phyloP scores from a whole-genome alignment of 495 filamentous ascomycete species.

The Penicillium atrosanguineum region DNA sequence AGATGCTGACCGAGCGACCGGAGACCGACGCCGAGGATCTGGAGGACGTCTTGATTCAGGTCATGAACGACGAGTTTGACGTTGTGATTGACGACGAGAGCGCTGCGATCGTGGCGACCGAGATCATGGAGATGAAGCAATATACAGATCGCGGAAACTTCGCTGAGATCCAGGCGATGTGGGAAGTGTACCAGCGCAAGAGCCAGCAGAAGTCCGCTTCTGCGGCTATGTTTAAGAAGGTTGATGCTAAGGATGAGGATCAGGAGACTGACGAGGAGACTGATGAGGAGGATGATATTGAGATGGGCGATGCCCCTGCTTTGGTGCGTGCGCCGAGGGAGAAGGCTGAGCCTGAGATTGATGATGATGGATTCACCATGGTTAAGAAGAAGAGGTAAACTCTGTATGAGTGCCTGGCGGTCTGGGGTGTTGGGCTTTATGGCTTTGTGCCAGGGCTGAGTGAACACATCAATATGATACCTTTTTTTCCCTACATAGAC shows the following conservation, averaged over 20 bases:
- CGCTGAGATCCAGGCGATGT: slow-evolving; percentile 63
- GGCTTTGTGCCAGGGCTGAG: background rate
- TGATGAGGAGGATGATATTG: slow-evolving; percentile 63
- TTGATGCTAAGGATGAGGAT: slow-evolving; percentile 48
- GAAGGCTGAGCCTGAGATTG: slow-evolving; percentile 71
- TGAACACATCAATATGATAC: slow-evolving; percentile 9
- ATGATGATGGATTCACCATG: slow-evolving; percentile 94
- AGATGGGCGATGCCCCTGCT: slow-evolving; percentile 72
- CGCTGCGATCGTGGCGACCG: slow-evolving; percentile 66
- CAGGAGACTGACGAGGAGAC: slow-evolving; percentile 57
- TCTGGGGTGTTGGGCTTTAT: background rate
- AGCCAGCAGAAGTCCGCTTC: slow-evolving; percentile 54
- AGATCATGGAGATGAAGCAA: slow-evolving; percentile 65
- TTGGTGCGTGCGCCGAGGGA: slow-evolving; percentile 58
- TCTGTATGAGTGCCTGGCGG: background rate
- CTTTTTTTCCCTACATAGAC: slow-evolving; percentile 7
- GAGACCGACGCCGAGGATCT: slow-evolving; percentile 81
- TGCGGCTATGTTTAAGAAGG: slow-evolving; percentile 53
- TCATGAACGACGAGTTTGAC: slow-evolving; percentile 95
- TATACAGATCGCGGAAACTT: slow-evolving; percentile 65
- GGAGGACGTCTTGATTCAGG: slow-evolving; percentile 77
- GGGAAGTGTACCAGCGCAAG: slow-evolving; percentile 59
- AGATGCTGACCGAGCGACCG: slow-evolving; percentile 67
- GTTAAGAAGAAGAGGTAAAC: slow-evolving; percentile 65
- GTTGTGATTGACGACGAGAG: slow-evolving; percentile 87